These are phyloP conservation scores for Uromyces viciae-fabae DNA, from an alignment of 1,284 basidiomycete species.

Conservation along the genomic window DNA sequence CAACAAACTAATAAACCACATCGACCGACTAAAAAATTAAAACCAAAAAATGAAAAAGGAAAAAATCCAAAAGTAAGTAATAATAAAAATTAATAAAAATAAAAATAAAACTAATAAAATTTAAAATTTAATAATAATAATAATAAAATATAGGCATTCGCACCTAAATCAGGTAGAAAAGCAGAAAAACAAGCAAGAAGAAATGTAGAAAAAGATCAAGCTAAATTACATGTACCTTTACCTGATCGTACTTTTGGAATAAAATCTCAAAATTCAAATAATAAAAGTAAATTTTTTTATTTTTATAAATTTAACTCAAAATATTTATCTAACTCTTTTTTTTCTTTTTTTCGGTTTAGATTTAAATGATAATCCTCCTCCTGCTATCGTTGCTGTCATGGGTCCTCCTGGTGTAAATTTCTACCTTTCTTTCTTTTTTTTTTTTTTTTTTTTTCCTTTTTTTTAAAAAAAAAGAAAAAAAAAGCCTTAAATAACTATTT, in stretches of 20 bases:
- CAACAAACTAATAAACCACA: slow-evolving; percentile 49
- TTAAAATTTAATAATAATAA: neutral
- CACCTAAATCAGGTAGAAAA: slow-evolving; percentile 78
- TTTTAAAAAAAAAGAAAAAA: neutral
- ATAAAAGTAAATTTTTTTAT: neutral
- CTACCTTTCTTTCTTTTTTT: no score
- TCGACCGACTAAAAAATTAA: slow-evolving; percentile 63
- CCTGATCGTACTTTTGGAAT: slow-evolving; percentile 77
- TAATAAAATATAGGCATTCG: slow-evolving; percentile 68
- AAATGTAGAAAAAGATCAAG: slow-evolving; percentile 89
- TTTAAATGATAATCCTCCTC: slow-evolving; percentile 67
- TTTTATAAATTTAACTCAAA: slow-evolving; percentile 48
- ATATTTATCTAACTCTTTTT: no score
- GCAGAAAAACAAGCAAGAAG: slow-evolving; percentile 84
- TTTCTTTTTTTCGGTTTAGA: no score
- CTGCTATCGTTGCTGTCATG: slow-evolving; percentile 91
- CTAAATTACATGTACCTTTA: slow-evolving; percentile 88
- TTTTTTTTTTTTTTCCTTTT: no score
- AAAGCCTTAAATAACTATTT: neutral
- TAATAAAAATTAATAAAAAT: no score
- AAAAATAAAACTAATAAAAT: neutral
- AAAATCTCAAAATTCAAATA: neutral
- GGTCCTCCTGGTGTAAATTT: slow-evolving; percentile 83
- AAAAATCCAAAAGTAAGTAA: slow-evolving; percentile 91
- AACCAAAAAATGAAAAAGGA: slow-evolving; percentile 61